Evolutionary conservation across 2,329 filamentous ascomycete genomes (phyloP).

Genomic region (Cercospora sesami): DNA sequence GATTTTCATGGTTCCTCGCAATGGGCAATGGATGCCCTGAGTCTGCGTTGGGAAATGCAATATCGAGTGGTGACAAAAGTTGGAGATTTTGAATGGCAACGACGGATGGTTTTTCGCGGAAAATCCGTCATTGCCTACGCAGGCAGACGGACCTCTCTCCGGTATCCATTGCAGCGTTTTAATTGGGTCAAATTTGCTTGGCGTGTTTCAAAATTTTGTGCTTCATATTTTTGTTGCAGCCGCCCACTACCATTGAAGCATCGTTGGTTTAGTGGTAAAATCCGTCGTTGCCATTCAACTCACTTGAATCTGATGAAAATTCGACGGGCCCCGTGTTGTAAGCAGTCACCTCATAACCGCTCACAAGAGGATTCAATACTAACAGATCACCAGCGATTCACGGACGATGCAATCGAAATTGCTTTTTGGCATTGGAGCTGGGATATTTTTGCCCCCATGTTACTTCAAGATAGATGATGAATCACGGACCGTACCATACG

Average conservation of each 20-base stretch:
- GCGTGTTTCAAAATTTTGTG: not conserved
- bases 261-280: not conserved
- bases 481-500: too few species aligned
- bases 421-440: too few species aligned
- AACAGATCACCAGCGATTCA: too few species aligned
- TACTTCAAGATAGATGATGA: too few species aligned
- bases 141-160: not conserved
- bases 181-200: not conserved
- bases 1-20: not conserved
- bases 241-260: not conserved
- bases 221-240: not conserved
- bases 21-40: not conserved
- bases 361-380: too few species aligned
- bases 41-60: not conserved
- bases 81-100: not conserved
- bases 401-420: too few species aligned
- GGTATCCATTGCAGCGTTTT: not conserved
- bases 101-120: not conserved
- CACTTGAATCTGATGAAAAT: rapidly evolving
- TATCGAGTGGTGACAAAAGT: not conserved
- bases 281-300: not conserved
- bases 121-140: not conserved
- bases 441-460: too few species aligned
- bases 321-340: not conserved
- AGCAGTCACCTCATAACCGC: too few species aligned